Base-by-base conservation (phyloP, 1,284 basidiomycete genomes). In the Ceratobasidium sp. region DNA sequence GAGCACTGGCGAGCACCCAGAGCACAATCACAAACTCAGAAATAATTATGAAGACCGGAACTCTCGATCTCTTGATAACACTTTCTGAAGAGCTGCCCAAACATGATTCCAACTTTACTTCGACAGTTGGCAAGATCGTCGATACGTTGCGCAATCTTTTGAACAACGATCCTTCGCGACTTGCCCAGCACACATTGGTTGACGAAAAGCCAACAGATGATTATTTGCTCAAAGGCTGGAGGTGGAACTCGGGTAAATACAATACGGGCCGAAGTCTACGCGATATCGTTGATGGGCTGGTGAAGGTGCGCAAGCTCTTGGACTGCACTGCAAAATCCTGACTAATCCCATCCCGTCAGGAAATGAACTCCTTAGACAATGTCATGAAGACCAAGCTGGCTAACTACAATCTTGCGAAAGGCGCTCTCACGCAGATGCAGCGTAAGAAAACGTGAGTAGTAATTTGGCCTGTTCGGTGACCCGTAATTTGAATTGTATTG, bases 21-120 rank as follows among this genome's bases (percentile, higher is more conserved):
- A 12, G 31, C n/a, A 22, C 22, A 20, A 12, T 35, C 2, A 53
- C 50, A 29, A 53, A 32, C n/a, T 22, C 7, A n/a, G 22, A 49
- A 10, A 32, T 13, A 8, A 31, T 52, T n/a, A 22, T 40, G 43
- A 80, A 98, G 94, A 94, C 95, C 70, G 96, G 96, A 68, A 99
- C 96, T 0, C 86, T 99, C 29, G 96, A 96, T 72, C 85, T 87
- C 31, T 87, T 99, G 70, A 88, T 99, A 73, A 85, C 87, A 2
- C 85, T 99, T 55, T 96, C 94, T 17, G 97, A 99, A 77, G 89
- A 92, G 64, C 85, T 99, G 50, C 93, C 95, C 15, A 98, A 98
- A 81, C 87, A 92, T 72, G 97, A 99, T 75, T 77, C 85, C n/a
- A 86, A 86, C 81, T 95, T 97, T 81, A 98, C 93, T 2, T 82